phyloP scores from a whole-genome alignment of 352 stramenopile genomes.

The Pythium brassicae region DNA sequence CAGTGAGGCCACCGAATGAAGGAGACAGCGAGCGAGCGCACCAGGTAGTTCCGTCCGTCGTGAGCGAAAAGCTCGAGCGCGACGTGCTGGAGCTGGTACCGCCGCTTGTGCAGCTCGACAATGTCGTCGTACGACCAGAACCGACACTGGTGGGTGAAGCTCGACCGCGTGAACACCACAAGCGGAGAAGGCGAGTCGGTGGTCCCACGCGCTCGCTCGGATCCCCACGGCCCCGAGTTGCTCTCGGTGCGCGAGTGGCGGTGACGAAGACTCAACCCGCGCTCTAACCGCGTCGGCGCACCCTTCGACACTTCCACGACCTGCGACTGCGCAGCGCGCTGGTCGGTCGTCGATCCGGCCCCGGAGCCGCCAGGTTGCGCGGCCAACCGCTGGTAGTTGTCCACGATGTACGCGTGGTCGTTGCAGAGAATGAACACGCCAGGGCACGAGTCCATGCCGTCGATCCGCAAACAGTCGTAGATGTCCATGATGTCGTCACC shows the following conservation, averaged over 20 bases:
- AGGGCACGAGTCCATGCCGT: conserved; percentile 75
- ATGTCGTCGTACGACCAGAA: conserved; percentile 75
- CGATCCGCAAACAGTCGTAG: conserved; percentile 64
- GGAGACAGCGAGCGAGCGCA: no score
- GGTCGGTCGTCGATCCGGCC: background rate
- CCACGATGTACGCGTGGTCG: conserved; percentile 65
- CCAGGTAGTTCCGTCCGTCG: conserved; percentile 72
- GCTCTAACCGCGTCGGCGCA: conserved; percentile 45
- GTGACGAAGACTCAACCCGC: conserved; percentile 40
- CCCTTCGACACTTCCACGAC: conserved; percentile 55
- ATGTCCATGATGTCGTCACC: conserved; percentile 66
- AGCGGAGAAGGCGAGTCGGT: background rate
- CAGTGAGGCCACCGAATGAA: no score
- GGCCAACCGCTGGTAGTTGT: conserved; percentile 57
- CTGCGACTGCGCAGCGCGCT: background rate
- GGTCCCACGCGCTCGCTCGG: conserved; percentile 5
- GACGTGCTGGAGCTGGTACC: conserved; percentile 71
- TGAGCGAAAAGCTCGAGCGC: conserved; percentile 72
- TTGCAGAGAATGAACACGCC: conserved; percentile 67
- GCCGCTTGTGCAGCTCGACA: conserved; percentile 67
- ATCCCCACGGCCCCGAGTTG: background rate
- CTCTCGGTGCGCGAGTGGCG: background rate
- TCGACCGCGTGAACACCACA: conserved; percentile 20
- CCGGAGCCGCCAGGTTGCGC: background rate
- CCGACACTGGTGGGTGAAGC: conserved; percentile 56